These are phyloP conservation scores for Pseudogymnoascus sp. DNA, from an alignment of 2,329 filamentous ascomycete species.

Conservation along the genomic window DNA sequence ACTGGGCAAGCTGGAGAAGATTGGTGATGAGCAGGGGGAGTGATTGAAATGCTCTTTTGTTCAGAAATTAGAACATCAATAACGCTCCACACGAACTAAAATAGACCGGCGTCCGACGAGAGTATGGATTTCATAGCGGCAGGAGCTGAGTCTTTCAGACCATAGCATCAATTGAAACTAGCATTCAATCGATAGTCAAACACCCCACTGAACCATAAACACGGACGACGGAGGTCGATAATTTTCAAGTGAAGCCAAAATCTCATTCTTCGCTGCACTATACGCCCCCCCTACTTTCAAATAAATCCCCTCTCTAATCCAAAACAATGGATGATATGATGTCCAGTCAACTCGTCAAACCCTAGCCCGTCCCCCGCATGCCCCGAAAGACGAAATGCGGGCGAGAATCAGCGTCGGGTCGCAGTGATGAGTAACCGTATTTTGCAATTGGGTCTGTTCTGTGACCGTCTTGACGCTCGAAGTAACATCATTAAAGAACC, in stretches of 20 bases:
- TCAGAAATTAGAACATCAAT: not conserved
- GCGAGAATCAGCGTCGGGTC: slow-evolving; percentile 34
- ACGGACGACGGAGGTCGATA: not conserved
- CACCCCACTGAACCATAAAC: not conserved
- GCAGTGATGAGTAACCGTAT: slow-evolving; percentile 46
- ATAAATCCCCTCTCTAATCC: slow-evolving; percentile 5
- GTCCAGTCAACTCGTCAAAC: slow-evolving; percentile 28
- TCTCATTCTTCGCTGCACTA: slow-evolving; percentile 46
- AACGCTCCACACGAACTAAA: not conserved
- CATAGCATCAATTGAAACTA: not conserved
- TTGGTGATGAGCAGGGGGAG: slow-evolving; percentile 67
- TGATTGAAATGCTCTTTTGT: slow-evolving; percentile 23
- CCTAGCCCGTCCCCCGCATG: slow-evolving; percentile 36
- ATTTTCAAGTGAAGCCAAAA: slow-evolving; percentile 18
- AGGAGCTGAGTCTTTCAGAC: not conserved
- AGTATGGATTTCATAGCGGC: not conserved
- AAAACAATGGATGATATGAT: slow-evolving; percentile 21
- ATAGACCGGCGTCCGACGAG: not conserved
- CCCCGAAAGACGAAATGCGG: slow-evolving; percentile 32
- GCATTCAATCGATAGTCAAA: not conserved
- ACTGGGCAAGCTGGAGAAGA: slow-evolving; percentile 92
- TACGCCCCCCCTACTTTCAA: slow-evolving; percentile 18
- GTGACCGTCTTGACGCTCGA: slow-evolving; percentile 30
- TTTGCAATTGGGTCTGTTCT: slow-evolving; percentile 64
- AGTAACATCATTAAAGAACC: slow-evolving; percentile 23